Percentiles rank a stretch among this genome's conserved stretches.
phyloP scores from a whole-genome alignment of 495 filamentous ascomycete species.

The Neurospora sp. region DNA sequence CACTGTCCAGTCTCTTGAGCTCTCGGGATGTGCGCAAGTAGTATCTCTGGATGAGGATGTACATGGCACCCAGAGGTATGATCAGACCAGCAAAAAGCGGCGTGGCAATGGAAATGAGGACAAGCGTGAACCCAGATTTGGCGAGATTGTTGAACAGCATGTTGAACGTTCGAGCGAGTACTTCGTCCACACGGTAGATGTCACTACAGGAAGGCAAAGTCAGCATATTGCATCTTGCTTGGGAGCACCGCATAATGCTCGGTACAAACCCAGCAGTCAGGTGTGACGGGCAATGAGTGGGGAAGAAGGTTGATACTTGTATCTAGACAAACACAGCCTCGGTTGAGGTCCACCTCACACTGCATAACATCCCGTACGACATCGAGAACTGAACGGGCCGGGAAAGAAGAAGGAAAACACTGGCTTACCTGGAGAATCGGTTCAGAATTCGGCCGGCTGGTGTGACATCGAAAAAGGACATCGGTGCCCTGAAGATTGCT shows the following conservation, averaged over 20 bases:
- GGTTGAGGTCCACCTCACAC: constrained; percentile 7
- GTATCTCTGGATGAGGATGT: constrained; percentile 92
- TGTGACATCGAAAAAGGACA: constrained; percentile 98
- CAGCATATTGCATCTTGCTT: constrained; percentile 13
- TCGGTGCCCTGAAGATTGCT: constrained; percentile 94
- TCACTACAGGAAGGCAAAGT: constrained; percentile 47
- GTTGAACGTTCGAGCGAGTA: constrained; percentile 84
- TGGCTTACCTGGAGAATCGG: constrained; percentile 75
- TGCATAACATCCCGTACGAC: constrained; percentile 10
- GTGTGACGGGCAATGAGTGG: background rate
- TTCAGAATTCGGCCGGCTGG: constrained; percentile 96
- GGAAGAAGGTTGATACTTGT: background rate
- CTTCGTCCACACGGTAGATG: constrained; percentile 92
- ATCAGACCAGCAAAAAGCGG: constrained; percentile 74
- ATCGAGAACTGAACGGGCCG: background rate
- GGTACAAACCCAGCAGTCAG: background rate
- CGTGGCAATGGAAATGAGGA: constrained; percentile 71
- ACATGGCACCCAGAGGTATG: constrained; percentile 69
- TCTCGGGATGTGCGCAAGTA: constrained; percentile 94
- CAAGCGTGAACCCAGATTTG: constrained; percentile 73
- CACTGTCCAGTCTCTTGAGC: constrained; percentile 90
- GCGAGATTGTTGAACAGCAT: constrained; percentile 90
- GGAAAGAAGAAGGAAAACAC: background rate
- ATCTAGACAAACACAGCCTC: background rate
- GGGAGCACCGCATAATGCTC: constrained; percentile 4